These are phyloP conservation scores for Venturia oleaginea DNA, from an alignment of 2,329 filamentous ascomycete genomes.

Conservation along the genomic window DNA sequence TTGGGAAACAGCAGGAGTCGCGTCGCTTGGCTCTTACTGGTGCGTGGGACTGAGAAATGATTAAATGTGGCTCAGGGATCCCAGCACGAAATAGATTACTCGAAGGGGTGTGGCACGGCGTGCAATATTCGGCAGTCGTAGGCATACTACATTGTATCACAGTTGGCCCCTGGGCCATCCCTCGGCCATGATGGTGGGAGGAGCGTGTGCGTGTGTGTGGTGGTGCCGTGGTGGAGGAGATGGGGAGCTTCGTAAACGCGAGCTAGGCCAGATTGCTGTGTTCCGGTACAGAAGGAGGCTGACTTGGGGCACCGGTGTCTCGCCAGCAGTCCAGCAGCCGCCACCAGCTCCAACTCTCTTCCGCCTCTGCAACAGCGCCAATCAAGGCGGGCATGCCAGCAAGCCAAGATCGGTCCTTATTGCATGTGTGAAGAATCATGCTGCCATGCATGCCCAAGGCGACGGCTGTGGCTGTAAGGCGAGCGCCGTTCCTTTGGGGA, in stretches of 20 bases:
- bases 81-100: slow-evolving; percentile 4
- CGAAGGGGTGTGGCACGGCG: neutral
- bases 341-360: neutral
- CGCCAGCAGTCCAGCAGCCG: neutral
- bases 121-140: slow-evolving; percentile 6
- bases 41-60: neutral
- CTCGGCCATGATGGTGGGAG: neutral
- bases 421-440: slow-evolving; percentile 1
- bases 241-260: neutral
- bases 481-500: neutral
- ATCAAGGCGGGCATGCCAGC: neutral
- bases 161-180: neutral
- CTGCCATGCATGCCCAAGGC: neutral
- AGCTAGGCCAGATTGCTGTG: neutral
- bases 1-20: slow-evolving; percentile 3
- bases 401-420: neutral
- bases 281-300: neutral
- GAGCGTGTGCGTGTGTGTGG: neutral
- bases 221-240: neutral
- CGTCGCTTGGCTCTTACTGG: neutral
- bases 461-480: slow-evolving; percentile 5
- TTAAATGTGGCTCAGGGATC: neutral
- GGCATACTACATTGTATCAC: neutral
- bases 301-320: too few species aligned
- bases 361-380: neutral